Conservation (phyloP, 345 rosid species). For the Pistacia integerrima region DNA sequence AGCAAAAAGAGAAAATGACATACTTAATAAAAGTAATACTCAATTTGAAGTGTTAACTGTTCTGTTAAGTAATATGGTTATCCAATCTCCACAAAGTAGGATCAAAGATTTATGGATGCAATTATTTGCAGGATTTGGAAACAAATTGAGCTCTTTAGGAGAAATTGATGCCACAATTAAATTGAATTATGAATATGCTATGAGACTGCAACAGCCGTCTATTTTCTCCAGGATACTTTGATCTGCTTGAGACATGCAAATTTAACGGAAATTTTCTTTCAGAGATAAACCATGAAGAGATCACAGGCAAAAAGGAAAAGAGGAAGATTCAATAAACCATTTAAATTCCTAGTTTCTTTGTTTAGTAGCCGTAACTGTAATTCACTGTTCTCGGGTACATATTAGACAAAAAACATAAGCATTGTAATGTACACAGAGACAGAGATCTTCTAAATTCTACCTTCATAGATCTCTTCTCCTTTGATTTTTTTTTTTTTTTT, state of each 20-base stretch:
- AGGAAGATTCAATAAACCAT: not conserved
- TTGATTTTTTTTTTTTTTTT: not conserved
- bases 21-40: not conserved
- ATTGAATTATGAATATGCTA: too few species aligned
- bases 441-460: constrained; percentile 6
- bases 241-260: too few species aligned
- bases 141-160: too few species aligned
- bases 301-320: not conserved
- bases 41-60: not conserved
- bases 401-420: not conserved
- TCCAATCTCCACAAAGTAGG: not conserved
- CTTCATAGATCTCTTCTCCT: constrained; percentile 1
- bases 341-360: not conserved
- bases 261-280: too few species aligned
- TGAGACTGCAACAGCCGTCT: too few species aligned
- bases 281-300: not conserved
- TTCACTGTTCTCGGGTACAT: constrained; percentile 12
- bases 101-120: not conserved
- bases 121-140: too few species aligned
- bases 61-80: not conserved
- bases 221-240: too few species aligned
- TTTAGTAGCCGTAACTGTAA: not conserved
- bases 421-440: not conserved
- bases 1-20: not conserved
- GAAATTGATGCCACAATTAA: too few species aligned